Conservation (phyloP, 164 flowering plant genomes). For the Piper betle region DNA sequence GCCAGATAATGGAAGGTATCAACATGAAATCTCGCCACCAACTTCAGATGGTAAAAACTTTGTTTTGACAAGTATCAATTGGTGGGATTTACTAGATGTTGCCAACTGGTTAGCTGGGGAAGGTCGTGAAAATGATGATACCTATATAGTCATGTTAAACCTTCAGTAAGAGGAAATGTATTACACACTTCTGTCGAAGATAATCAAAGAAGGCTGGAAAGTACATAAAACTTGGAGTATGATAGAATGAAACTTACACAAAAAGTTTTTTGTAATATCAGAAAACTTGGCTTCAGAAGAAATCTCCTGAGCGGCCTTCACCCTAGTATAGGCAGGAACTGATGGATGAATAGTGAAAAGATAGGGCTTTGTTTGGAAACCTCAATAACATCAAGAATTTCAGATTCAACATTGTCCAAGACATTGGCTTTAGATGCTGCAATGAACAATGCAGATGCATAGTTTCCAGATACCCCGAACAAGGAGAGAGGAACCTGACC, state of each 20-base stretch:
- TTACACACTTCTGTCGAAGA: too few relatives aligned
- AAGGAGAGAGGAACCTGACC: slow-evolving; percentile 54
- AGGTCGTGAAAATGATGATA: too few relatives aligned
- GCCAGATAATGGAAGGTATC: too few relatives aligned
- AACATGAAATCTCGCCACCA: too few relatives aligned
- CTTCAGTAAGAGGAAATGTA: too few relatives aligned
- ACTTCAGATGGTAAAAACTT: too few relatives aligned
- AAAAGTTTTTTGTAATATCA: slow-evolving; percentile 61
- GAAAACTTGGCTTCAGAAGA: slow-evolving; percentile 50
- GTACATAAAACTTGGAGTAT: too few relatives aligned
- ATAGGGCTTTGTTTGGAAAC: slow-evolving; percentile 49
- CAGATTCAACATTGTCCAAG: slow-evolving; percentile 71
- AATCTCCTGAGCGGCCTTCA: slow-evolving; percentile 51
- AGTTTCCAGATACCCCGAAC: slow-evolving; percentile 77
- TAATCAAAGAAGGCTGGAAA: too few relatives aligned
- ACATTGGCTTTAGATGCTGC: slow-evolving; percentile 53
- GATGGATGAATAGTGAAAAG: slow-evolving; percentile 58
- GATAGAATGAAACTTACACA: slow-evolving; percentile 46
- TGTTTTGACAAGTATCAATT: too few relatives aligned
- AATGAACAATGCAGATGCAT: slow-evolving; percentile 76
- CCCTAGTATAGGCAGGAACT: slow-evolving; percentile 38
- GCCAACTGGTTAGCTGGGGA: too few relatives aligned
- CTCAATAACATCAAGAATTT: slow-evolving; percentile 50
- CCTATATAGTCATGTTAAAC: too few relatives aligned
- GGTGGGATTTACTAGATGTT: too few relatives aligned